A percentile compares a stretch with the other conserved stretches of the same genome.
phyloP scores from a whole-genome alignment of 2,329 filamentous ascomycete species.

The Aspergillus floridensis region DNA sequence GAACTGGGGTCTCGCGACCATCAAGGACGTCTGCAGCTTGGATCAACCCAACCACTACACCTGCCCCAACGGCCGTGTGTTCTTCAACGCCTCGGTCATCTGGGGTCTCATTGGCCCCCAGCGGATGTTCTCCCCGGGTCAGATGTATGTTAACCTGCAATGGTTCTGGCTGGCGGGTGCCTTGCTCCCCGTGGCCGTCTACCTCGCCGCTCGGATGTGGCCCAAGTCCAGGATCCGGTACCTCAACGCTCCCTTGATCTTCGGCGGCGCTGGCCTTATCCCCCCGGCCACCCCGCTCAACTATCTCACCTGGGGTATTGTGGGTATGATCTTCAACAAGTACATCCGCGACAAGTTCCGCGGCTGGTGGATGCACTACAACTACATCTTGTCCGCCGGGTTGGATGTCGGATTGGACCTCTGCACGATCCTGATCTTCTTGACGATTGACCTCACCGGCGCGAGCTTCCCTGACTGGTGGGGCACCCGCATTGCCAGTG shows the following conservation, averaged over 20 bases:
- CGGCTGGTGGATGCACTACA: constrained; percentile 76
- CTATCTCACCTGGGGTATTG: constrained; percentile 68
- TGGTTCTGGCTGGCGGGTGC: constrained; percentile 71
- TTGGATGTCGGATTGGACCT: constrained; percentile 67
- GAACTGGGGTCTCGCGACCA: constrained; percentile 52
- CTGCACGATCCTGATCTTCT: constrained; percentile 67
- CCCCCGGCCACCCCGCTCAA: constrained; percentile 70
- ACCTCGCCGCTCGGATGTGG: constrained; percentile 58
- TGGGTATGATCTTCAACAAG: constrained; percentile 68
- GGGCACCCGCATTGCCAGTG: constrained; percentile 60
- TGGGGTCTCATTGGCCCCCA: constrained; percentile 71
- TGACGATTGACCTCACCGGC: constrained; percentile 62
- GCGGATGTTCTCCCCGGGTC: constrained; percentile 64
- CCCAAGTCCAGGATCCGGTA: constrained; percentile 63
- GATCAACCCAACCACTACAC: constrained; percentile 59
- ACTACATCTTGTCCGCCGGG: constrained; percentile 71
- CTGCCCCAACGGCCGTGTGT: constrained; percentile 58
- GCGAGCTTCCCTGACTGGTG: constrained; percentile 62
- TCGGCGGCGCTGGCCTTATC: constrained; percentile 61
- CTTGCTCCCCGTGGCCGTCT: constrained; percentile 62
- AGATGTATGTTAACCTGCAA: constrained; percentile 63
- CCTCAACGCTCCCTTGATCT: constrained; percentile 66
- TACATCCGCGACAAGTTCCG: constrained; percentile 63
- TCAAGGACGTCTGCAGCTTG: constrained; percentile 62
- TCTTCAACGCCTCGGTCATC: constrained; percentile 68